These are phyloP conservation scores for Colletotrichum lentis DNA, from an alignment of 2,329 filamentous ascomycete species.

Conservation along the genomic window DNA sequence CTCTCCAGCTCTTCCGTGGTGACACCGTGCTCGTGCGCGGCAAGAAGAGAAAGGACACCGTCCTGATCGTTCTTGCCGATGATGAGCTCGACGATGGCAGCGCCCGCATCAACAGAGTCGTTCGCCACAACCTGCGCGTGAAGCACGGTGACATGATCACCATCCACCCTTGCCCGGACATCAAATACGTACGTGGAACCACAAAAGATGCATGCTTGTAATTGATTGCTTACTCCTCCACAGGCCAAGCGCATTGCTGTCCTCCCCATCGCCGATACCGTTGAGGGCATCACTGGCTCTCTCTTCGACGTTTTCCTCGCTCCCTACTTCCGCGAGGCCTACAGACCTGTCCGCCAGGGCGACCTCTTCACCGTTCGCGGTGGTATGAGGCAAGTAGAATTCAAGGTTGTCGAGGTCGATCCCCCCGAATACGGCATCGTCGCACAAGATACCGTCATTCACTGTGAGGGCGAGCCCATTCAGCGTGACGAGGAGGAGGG, in stretches of 20 bases:
- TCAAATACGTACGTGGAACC: constrained; percentile 90
- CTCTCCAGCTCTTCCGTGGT: constrained; percentile 96
- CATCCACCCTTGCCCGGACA: constrained; percentile 96
- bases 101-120: constrained; percentile 96
- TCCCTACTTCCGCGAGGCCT: constrained; percentile 99
- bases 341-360: constrained; percentile 95
- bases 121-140: constrained; percentile 96
- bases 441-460: constrained; percentile 97
- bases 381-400: constrained; percentile 98
- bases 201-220: not conserved
- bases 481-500: constrained; percentile 99
- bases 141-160: constrained; percentile 99
- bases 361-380: constrained; percentile 97
- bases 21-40: constrained; percentile 98
- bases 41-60: constrained; percentile 99
- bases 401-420: constrained; percentile 99
- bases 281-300: constrained; percentile 96
- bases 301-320: constrained; percentile 99
- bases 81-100: constrained; percentile 98
- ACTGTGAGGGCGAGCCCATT: constrained; percentile 95
- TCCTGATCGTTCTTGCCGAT: constrained; percentile 95
- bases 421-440: constrained; percentile 99
- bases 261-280: constrained; percentile 95
- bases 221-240: constrained; percentile 41
- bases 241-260: constrained; percentile 99